These are phyloP conservation scores for Styphnolobium japonicum DNA, from an alignment of 306 rosid species.

Conservation along the genomic window DNA sequence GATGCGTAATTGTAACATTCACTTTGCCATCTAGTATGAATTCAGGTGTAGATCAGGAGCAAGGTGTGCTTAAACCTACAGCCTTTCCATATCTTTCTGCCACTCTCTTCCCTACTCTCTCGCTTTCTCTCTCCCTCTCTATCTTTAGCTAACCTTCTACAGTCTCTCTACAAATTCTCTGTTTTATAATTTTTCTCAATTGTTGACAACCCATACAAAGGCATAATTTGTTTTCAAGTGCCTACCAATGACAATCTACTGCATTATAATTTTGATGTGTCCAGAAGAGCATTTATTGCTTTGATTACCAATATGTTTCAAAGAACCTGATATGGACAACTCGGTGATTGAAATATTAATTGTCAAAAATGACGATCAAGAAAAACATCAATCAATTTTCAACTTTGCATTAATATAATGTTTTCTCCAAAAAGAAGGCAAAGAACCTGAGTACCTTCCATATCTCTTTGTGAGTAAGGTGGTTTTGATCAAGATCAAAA, in stretches of 20 bases:
- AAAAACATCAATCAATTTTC: constrained; percentile 5
- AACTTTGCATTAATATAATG: constrained; percentile 8
- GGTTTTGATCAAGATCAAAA: constrained; percentile 88
- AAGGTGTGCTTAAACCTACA: not conserved
- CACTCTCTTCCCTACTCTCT: too few relatives aligned
- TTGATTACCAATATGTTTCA: not conserved
- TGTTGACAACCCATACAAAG: not conserved
- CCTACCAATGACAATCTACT: not conserved
- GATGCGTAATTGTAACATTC: constrained; percentile 3
- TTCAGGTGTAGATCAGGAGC: not conserved
- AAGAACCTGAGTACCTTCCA: constrained; percentile 78
- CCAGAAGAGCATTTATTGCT: not conserved
- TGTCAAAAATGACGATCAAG: constrained; percentile 11
- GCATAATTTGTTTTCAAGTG: not conserved
- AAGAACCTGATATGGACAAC: not conserved
- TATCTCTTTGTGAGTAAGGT: constrained; percentile 83
- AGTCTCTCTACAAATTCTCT: not conserved
- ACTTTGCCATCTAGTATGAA: not conserved
- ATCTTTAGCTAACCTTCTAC: not conserved
- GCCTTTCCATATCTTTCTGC: too few relatives aligned
- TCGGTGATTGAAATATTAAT: not conserved
- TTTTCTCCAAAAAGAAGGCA: constrained; percentile 11
- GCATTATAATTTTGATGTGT: not conserved
- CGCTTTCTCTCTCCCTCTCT: not conserved
- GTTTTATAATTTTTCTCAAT: not conserved